These are phyloP conservation scores for Xylaria hypoxylon DNA, from an alignment of 2,329 filamentous ascomycete genomes.

Conservation along the genomic window DNA sequence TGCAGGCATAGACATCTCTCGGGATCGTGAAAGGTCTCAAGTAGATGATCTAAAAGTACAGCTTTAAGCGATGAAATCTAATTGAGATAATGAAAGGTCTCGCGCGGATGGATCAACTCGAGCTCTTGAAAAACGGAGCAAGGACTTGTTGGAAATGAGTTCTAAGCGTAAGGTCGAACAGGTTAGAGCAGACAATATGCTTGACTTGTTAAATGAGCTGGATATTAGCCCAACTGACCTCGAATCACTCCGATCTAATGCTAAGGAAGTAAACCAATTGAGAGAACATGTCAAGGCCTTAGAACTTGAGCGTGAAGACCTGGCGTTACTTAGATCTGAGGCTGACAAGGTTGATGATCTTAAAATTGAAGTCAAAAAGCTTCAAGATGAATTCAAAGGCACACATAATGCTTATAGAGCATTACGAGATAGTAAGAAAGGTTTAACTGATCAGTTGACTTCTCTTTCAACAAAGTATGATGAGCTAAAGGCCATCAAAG, in stretches of 20 bases:
- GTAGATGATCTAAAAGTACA: not conserved
- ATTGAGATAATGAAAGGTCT: not conserved
- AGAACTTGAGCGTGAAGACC: not conserved
- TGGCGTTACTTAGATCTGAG: not conserved
- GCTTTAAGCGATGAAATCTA: too few relatives aligned
- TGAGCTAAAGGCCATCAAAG: too few relatives aligned
- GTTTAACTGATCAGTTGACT: too few relatives aligned
- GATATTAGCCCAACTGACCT: not conserved
- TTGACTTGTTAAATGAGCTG: not conserved
- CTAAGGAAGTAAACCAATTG: not conserved
- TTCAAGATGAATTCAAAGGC: not conserved
- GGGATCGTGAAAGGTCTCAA: not conserved
- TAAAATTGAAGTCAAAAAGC: not conserved
- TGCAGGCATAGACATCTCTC: not conserved
- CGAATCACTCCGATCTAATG: not conserved
- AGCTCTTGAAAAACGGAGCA: too few relatives aligned
- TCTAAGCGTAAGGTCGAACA: not conserved
- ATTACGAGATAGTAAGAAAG: too few relatives aligned
- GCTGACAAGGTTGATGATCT: not conserved
- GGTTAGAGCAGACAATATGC: not conserved
- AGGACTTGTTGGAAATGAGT: not conserved
- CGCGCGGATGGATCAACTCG: not conserved
- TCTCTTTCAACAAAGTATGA: too few relatives aligned
- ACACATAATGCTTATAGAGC: too few relatives aligned
- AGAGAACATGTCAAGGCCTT: not conserved